Evolutionary conservation across 495 filamentous ascomycete species (phyloP).

Genomic region (Neurospora tetrasperma): DNA sequence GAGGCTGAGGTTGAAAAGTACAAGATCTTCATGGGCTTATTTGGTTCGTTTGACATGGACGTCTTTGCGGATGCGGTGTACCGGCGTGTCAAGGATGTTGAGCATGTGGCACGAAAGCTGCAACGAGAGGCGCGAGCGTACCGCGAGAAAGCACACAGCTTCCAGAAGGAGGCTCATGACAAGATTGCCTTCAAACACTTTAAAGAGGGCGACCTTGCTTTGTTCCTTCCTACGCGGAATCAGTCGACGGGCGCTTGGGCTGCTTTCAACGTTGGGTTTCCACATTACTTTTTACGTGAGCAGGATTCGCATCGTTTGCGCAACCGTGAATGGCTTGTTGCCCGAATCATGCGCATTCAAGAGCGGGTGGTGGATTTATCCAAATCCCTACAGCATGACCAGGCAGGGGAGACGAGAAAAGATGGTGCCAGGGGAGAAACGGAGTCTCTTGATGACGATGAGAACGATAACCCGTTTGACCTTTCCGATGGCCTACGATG

Average conservation of each 20-base stretch:
- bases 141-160: constrained; percentile 75
- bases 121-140: constrained; percentile 79
- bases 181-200: constrained; percentile 96
- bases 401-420: constrained; percentile 5
- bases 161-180: constrained; percentile 80
- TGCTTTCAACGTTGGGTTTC: constrained; percentile 93
- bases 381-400: constrained; percentile 41
- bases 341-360: constrained; percentile 84
- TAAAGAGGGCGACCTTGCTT: constrained; percentile 89
- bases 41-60: constrained; percentile 72
- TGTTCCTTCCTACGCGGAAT: constrained; percentile 91
- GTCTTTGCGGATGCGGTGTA: constrained; percentile 70
- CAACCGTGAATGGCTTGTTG: constrained; percentile 83
- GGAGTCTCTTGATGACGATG: constrained; percentile 41
- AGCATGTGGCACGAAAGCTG: constrained; percentile 80
- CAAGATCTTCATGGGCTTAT: constrained; percentile 53
- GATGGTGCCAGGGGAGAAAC: constrained; percentile 19
- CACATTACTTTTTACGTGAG: constrained; percentile 93
- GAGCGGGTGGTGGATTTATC: constrained; percentile 90
- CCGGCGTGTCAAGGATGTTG: constrained; percentile 81
- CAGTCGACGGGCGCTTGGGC: constrained; percentile 93
- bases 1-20: constrained; percentile 64
- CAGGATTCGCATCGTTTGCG: constrained; percentile 79
- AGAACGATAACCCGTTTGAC: constrained; percentile 96
- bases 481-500: constrained; percentile 90